These are phyloP conservation scores for Hypoxylon lienhwacheense DNA, from an alignment of 495 filamentous ascomycete species.

Conservation along the genomic window DNA sequence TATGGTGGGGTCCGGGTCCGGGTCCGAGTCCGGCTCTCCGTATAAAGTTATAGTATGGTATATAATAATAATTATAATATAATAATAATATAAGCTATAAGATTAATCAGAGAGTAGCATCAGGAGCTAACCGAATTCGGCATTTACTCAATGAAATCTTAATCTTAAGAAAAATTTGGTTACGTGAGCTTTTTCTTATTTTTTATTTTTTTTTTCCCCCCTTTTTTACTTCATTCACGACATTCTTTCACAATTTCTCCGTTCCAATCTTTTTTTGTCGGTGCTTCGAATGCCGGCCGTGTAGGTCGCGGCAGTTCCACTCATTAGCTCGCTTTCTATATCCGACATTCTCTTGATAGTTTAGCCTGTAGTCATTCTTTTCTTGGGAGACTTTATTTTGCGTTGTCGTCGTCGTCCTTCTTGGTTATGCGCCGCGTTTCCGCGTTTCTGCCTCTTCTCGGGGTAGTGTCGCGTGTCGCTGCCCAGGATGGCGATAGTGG, in stretches of 20 bases:
- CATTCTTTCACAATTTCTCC: constrained; percentile 5
- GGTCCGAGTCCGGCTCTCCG: too few relatives aligned
- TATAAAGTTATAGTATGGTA: too few relatives aligned
- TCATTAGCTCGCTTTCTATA: neutral
- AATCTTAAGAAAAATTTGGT: constrained; percentile 26
- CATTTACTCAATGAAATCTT: constrained; percentile 20
- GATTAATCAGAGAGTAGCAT: constrained; percentile 3
- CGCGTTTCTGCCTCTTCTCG: constrained; percentile 16
- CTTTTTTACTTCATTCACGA: constrained; percentile 6
- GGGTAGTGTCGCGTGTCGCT: constrained; percentile 25
- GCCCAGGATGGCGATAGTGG: constrained; percentile 31
- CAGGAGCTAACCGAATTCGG: constrained; percentile 23
- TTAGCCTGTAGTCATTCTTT: constrained; percentile 6
- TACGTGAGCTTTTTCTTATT: too few relatives aligned
- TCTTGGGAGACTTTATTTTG: constrained; percentile 2
- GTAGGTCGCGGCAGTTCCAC: constrained; percentile 21
- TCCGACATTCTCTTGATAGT: constrained; percentile 1
- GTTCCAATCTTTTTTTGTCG: neutral
- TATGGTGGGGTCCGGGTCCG: too few relatives aligned
- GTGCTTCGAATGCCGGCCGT: too few relatives aligned
- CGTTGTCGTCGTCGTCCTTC: constrained; percentile 13
- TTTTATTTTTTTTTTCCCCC: too few relatives aligned
- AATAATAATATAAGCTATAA: constrained; percentile 1
- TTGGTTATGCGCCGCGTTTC: constrained; percentile 18
- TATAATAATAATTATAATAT: too few relatives aligned